Conservation (phyloP, 2,329 filamentous ascomycete species). For the Alternaria consortialis region DNA sequence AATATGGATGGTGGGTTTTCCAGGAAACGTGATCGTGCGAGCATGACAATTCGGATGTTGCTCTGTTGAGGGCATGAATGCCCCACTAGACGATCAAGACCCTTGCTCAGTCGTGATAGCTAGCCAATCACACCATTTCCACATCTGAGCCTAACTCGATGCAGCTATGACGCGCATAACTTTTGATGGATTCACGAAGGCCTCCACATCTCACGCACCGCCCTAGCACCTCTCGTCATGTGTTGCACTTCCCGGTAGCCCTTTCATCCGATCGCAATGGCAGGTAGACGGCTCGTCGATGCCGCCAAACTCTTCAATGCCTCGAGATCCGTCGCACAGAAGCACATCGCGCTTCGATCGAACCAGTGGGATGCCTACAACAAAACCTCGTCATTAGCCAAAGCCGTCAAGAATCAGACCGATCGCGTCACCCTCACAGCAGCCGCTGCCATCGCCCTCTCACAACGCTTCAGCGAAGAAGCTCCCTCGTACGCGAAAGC, state of each 20-base stretch:
- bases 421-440: conserved; percentile 69
- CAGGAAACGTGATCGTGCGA: not conserved
- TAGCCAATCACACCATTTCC: conserved; percentile 16
- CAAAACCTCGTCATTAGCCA: conserved; percentile 70
- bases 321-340: conserved; percentile 55
- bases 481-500: conserved; percentile 46
- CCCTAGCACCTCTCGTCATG: conserved; percentile 25
- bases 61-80: conserved; percentile 7
- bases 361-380: conserved; percentile 70
- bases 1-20: not conserved
- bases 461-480: conserved; percentile 65
- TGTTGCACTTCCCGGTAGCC: conserved; percentile 25
- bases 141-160: conserved; percentile 25
- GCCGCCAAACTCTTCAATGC: conserved; percentile 61
- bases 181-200: conserved; percentile 20
- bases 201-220: conserved; percentile 9
- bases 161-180: conserved; percentile 44
- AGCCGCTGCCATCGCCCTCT: conserved; percentile 67
- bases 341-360: conserved; percentile 67
- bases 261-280: conserved; percentile 51
- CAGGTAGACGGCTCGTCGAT: conserved; percentile 61
- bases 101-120: not conserved
- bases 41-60: not conserved
- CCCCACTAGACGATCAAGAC: conserved; percentile 18
- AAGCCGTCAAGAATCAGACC: conserved; percentile 68